Base-by-base conservation (phyloP, 192 early-diverging fungal genomes). In the Lobosporangium transversale region DNA sequence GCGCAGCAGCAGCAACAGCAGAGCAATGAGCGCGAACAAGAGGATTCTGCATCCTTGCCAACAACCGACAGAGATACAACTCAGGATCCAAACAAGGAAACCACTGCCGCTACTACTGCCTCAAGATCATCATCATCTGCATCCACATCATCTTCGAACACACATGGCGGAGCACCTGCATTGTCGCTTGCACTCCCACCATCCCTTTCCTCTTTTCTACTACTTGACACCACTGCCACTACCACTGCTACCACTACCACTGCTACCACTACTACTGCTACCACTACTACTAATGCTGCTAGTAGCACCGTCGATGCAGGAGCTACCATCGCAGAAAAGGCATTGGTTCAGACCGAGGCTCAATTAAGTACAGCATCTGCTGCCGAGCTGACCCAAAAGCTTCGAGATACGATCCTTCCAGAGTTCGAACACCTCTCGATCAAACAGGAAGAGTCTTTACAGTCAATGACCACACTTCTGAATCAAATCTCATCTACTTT, bases 401-500 rank as follows among this genome's bases (percentile, higher is more conserved):
- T 75, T 15, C 53, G 62, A 8, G 70, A 75, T 21, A 75, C 70
- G 9, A 75, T 75, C 17, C 51, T 75, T 7, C 70, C 70, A 11
- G 70, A 75, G 33, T 66, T 75, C 21, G 70, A 75, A n/a, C 70
- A 75, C 43, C 63, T 75, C 14, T 61, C 70, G 0, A 54, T 61
- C 23, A 75, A 75, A 29, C 70, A 75, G 24, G 70, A 75, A 49
- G 70, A 75, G 7, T 75, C 70, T 0, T 56, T 66, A 6, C 70
- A 75, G 29, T 58, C 70, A 0, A 66, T 85, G 58, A 79, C 83
- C 11, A 45, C 61, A 9, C 62, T 85, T 14, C 62, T 81, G 21
- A 83, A 85, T 31, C 80, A 83, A 37, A 67, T 69, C 18, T 81
- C 81, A 0, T 63, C 81, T 0, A 20, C 75, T 4, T 23, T 75